These are phyloP conservation scores for Suhomyces sp. DNA, from an alignment of 805 yeast species.

Conservation along the genomic window DNA sequence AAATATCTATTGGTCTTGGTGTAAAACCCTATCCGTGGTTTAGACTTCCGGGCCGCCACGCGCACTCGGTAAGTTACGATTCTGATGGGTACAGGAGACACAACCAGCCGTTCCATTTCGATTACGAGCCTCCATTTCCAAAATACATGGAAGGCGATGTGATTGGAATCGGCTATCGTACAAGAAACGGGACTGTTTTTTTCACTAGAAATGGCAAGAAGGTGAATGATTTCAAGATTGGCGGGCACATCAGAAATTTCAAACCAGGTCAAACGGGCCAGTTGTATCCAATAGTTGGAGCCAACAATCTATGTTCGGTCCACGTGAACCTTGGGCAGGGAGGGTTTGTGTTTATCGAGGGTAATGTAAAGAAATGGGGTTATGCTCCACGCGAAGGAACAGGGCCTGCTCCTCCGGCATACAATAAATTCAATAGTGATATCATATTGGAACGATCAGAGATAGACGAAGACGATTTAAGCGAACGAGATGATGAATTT, in stretches of 20 bases:
- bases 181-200: conserved; percentile 79
- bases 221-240: conserved; percentile 73
- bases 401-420: conserved; percentile 92
- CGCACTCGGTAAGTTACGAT: conserved; percentile 83
- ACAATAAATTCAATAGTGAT: conserved; percentile 75
- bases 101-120: conserved; percentile 66
- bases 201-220: conserved; percentile 95
- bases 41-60: conserved; percentile 88
- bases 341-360: conserved; percentile 89
- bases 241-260: conserved; percentile 75
- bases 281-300: conserved; percentile 86
- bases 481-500: conserved; percentile 46
- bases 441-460: conserved; percentile 68
- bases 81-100: conserved; percentile 77
- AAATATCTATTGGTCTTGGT: conserved; percentile 73
- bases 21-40: conserved; percentile 92
- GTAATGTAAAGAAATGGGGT: conserved; percentile 93
- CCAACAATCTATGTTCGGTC: conserved; percentile 75
- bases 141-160: conserved; percentile 78
- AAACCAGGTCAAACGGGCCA: conserved; percentile 46
- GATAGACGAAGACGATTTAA: conserved; percentile 46
- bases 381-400: conserved; percentile 87
- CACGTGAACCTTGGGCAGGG: conserved; percentile 87
- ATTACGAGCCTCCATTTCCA: conserved; percentile 54
- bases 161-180: conserved; percentile 85